Evolutionary conservation across 352 stramenopile genomes (phyloP), one percentile per base, ranked within the genome.

Genomic region (Elongisporangium senticosum): DNA sequence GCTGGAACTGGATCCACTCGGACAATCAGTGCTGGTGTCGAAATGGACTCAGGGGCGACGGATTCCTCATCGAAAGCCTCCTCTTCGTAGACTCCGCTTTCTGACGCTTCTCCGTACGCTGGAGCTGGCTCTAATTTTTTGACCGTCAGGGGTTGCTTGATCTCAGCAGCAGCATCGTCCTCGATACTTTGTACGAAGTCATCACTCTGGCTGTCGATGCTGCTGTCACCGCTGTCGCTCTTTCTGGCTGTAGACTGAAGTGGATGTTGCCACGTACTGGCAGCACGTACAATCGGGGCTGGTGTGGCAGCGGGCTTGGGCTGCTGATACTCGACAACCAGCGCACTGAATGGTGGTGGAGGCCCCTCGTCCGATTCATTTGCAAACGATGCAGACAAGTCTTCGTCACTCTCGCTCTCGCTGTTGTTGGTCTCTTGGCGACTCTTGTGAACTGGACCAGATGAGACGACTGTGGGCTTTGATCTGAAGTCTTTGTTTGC

Each of bases 31-130:
- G 21, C 17, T 50, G 22, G 37, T 43, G 28, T 43, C 4, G 28
- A 26, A 39, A 65, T 14, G 49, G 20, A 0, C 14, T 40, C 23
- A 14, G 24, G 37, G 23, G 54, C n/a, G 8, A 21, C n/a, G 1
- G 75, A 79, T 20, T 77, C 73, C 17, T 89, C 71, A 7, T 89
- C 76, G 54, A 89, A 85, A 13, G 40, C 62, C 37, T 87, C 77
- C 24, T 85, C 73, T 40, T 77, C 75, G 53, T 83, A 86, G 3
- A 59, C 64, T 4, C 55, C 73, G 15, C 71, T 86, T 53, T 85
- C 77, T 7, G 69, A 82, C 15, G 47, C 67, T 20, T 49, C 50
- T 39, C 51, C 26, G 20, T 19, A 53, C 15, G 53, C 7, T 8
- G 19, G 8, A 54, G 55, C 33, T 43, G 33, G 33, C 10, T 43